These are phyloP conservation scores for Russula sp. DNA, from an alignment of 768 basidiomycete genomes.

Conservation along the genomic window DNA sequence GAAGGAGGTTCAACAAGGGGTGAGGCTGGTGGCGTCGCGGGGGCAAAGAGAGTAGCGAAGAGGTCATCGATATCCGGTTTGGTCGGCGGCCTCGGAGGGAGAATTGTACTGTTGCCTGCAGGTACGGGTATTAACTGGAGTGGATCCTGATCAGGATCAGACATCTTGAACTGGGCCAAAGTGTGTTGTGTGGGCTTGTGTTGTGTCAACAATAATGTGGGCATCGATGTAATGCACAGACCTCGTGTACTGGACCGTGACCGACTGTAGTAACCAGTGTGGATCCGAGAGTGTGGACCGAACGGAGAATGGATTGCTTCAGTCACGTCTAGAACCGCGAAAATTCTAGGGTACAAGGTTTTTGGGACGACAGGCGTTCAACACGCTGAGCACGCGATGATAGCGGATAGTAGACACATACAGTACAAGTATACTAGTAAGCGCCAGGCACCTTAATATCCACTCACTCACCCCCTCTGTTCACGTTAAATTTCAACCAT, in stretches of 20 bases:
- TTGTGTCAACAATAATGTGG: conserved; percentile 7
- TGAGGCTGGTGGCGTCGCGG: conserved; percentile 32
- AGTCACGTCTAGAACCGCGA: conserved; percentile 4
- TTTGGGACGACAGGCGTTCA: neutral
- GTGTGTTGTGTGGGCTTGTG: neutral
- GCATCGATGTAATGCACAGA: conserved; percentile 6
- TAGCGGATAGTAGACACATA: conserved; percentile 12
- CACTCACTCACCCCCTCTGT: neutral
- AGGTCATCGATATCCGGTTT: conserved; percentile 29
- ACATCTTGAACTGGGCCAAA: neutral
- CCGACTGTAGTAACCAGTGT: neutral
- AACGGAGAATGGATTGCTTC: neutral
- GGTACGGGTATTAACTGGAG: conserved; percentile 28
- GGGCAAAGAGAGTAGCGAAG: conserved; percentile 34
- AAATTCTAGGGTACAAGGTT: conserved; percentile 12
- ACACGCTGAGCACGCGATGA: conserved; percentile 21
- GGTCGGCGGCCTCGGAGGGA: neutral
- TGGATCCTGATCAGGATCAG: neutral
- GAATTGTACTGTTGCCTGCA: neutral
- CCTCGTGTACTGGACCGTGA: no score
- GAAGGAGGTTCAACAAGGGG: conserved; percentile 23
- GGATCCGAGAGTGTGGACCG: no score
- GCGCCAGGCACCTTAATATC: conserved; percentile 10
- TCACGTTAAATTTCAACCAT: neutral
- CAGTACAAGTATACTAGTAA: no score